phyloP scores from a whole-genome alignment of 495 filamentous ascomycete species.

The Penicillium egyptiacum region DNA sequence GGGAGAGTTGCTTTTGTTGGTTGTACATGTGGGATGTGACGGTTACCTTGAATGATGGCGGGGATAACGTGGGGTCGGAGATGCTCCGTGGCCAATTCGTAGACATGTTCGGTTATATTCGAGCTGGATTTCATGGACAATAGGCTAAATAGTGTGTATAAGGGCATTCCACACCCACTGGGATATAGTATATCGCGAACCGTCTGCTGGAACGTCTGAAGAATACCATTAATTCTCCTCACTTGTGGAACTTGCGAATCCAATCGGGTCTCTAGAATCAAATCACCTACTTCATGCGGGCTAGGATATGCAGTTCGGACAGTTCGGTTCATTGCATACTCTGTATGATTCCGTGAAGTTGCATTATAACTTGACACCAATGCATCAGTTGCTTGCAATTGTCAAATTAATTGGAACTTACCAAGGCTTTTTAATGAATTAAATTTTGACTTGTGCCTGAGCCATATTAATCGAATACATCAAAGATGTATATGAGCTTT shows the following conservation, averaged over 20 bases:
- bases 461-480: neutral
- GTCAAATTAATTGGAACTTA: neutral
- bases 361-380: too few species aligned
- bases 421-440: neutral
- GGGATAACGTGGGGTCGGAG: conserved; percentile 15
- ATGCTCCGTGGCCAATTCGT: conserved; percentile 6
- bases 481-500: too few species aligned
- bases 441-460: neutral
- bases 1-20: neutral
- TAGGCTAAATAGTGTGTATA: conserved; percentile 1
- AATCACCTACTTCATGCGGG: too few species aligned
- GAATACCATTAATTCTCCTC: too few species aligned
- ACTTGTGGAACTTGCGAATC: too few species aligned
- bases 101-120: conserved; percentile 2
- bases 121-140: neutral
- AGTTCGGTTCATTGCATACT: too few species aligned
- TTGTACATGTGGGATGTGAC: neutral
- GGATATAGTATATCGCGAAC: too few species aligned
- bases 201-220: too few species aligned
- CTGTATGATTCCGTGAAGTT: too few species aligned
- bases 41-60: neutral
- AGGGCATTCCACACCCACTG: too few species aligned
- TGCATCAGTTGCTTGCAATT: neutral
- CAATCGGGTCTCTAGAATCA: too few species aligned
- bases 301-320: too few species aligned